phyloP scores from a whole-genome alignment of 2,329 filamentous ascomycete species.

The Fusarium pseudocircinatum region DNA sequence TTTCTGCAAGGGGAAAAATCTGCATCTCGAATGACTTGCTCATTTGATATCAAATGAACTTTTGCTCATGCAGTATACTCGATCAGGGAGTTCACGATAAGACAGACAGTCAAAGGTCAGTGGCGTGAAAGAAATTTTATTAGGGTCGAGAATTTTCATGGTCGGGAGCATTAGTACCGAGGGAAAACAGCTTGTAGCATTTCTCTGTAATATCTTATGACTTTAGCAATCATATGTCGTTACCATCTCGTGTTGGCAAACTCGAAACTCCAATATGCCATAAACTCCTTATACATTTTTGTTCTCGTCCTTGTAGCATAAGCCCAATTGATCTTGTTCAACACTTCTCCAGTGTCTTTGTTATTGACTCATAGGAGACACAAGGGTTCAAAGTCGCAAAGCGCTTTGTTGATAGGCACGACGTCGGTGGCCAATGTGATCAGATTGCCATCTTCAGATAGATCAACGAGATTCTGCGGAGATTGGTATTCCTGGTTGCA shows the following conservation, averaged over 20 bases:
- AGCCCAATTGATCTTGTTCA: background rate
- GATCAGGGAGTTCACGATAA: background rate
- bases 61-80: background rate
- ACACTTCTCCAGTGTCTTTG: accelerated
- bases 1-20: background rate
- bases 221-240: accelerated
- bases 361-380: background rate
- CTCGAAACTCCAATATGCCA: accelerated
- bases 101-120: background rate
- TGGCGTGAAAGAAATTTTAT: too few species aligned
- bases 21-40: background rate
- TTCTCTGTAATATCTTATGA: accelerated
- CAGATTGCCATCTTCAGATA: background rate
- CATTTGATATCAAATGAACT: background rate
- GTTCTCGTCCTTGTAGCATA: accelerated
- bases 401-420: background rate
- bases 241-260: accelerated
- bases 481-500: accelerated
- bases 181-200: accelerated
- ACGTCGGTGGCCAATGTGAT: background rate
- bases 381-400: background rate
- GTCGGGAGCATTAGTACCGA: accelerated
- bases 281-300: accelerated
- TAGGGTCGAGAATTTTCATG: accelerated
- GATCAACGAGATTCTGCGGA: too few species aligned